Percentiles rank a stretch among this genome's conserved stretches.
phyloP scores from a whole-genome alignment of 164 flowering plant genomes.

The Vitis rupestris region DNA sequence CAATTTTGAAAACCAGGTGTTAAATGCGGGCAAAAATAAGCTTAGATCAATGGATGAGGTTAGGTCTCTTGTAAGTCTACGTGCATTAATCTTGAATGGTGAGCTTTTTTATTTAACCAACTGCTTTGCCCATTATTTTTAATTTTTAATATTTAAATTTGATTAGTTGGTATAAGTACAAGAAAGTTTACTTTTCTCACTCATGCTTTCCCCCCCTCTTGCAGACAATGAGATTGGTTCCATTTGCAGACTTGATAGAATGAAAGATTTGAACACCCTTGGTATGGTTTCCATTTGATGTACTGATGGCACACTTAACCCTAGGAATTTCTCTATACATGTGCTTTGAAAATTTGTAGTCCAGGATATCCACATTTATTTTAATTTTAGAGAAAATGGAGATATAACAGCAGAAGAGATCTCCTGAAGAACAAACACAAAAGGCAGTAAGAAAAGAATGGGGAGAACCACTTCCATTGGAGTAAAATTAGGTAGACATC shows the following conservation, averaged over 20 bases:
- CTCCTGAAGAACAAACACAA: too few species aligned
- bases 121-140: background rate
- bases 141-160: background rate
- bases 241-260: slow-evolving; percentile 62
- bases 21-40: slow-evolving; percentile 41
- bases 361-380: background rate
- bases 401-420: too few species aligned
- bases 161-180: background rate
- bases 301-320: background rate
- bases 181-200: background rate
- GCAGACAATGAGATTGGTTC: slow-evolving; percentile 81
- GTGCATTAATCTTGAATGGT: slow-evolving; percentile 93
- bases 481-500: too few species aligned
- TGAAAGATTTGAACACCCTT: slow-evolving; percentile 74
- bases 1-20: slow-evolving; percentile 26
- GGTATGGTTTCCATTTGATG: slow-evolving; percentile 42
- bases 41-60: slow-evolving; percentile 73
- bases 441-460: too few species aligned
- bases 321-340: background rate
- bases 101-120: slow-evolving; percentile 7
- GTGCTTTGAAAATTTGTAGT: background rate
- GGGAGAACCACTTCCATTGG: too few species aligned
- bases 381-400: too few species aligned
- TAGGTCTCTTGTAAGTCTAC: slow-evolving; percentile 46
- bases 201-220: background rate